Conservation (phyloP, 352 stramenopile genomes). For the Plasmopara muralis region DNA sequence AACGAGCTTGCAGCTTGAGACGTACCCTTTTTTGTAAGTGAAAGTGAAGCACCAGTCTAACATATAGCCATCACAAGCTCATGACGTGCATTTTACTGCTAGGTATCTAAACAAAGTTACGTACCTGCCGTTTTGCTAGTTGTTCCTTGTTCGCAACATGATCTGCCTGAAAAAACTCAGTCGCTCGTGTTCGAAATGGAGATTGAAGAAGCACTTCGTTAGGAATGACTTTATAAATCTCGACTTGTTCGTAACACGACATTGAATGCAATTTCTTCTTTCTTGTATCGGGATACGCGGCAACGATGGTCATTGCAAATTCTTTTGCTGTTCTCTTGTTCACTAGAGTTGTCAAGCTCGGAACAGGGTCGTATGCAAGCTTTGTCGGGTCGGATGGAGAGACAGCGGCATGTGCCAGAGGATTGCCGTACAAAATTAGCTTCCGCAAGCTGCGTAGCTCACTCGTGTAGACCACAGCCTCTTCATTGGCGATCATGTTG, state of each 20-base stretch:
- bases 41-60: conserved; percentile 15
- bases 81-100: not conserved
- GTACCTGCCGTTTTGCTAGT: conserved; percentile 19
- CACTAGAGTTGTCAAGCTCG: conserved; percentile 42
- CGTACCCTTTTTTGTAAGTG: conserved; percentile 19
- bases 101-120: not conserved
- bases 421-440: conserved; percentile 72
- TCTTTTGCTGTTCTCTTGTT: conserved; percentile 20
- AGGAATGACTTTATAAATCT: conserved; percentile 81
- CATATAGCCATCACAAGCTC: not conserved
- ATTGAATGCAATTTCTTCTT: conserved; percentile 43
- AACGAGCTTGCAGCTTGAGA: not conserved
- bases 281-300: conserved; percentile 63
- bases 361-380: conserved; percentile 64
- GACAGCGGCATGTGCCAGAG: conserved; percentile 49
- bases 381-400: conserved; percentile 57
- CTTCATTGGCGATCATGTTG: conserved; percentile 57
- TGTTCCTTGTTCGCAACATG: conserved; percentile 19
- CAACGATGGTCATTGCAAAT: conserved; percentile 32
- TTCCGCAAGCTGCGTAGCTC: conserved; percentile 58
- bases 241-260: conserved; percentile 58
- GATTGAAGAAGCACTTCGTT: conserved; percentile 50
- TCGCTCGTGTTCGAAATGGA: conserved; percentile 46
- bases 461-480: conserved; percentile 32
- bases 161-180: conserved; percentile 33